Percentiles rank a stretch among this genome's conserved stretches.
phyloP scores from a whole-genome alignment of 2,329 filamentous ascomycete genomes.

The Penicillium corylophilum region DNA sequence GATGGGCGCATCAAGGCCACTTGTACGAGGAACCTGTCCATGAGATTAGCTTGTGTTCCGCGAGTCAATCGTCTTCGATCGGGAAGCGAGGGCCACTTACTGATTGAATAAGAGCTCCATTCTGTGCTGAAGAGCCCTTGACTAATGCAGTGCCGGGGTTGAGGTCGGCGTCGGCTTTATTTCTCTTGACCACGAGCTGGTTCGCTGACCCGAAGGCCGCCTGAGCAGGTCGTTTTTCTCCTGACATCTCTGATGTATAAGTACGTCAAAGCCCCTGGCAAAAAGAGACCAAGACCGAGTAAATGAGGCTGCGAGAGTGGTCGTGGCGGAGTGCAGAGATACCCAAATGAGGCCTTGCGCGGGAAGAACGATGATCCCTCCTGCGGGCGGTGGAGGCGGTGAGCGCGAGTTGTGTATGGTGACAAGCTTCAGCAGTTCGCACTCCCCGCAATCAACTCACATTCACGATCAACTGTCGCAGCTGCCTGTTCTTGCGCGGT shows the following conservation, averaged over 20 bases:
- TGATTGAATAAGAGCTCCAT: constrained; percentile 65
- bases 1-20: constrained; percentile 80
- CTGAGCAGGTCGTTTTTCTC: constrained; percentile 88
- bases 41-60: constrained; percentile 12
- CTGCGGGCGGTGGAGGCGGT: constrained; percentile 17
- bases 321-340: constrained; percentile 16
- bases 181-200: constrained; percentile 85
- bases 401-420: constrained; percentile 14
- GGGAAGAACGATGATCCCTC: constrained; percentile 27
- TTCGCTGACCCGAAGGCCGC: constrained; percentile 71
- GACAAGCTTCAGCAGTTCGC: constrained; percentile 17
- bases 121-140: constrained; percentile 53
- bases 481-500: not conserved
- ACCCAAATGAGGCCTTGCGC: constrained; percentile 14
- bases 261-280: not conserved
- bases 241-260: constrained; percentile 62
- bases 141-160: constrained; percentile 56
- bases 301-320: not conserved
- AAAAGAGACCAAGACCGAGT: constrained; percentile 1
- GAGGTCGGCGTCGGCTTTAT: constrained; percentile 66
- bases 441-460: constrained; percentile 23
- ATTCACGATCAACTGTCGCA: constrained; percentile 8
- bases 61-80: not conserved
- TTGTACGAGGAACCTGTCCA: constrained; percentile 71
- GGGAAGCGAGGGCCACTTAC: constrained; percentile 48